Evolutionary conservation across 2,329 filamentous ascomycete species (phyloP).

Genomic region (Aspergillus pseudoviridinutans): DNA sequence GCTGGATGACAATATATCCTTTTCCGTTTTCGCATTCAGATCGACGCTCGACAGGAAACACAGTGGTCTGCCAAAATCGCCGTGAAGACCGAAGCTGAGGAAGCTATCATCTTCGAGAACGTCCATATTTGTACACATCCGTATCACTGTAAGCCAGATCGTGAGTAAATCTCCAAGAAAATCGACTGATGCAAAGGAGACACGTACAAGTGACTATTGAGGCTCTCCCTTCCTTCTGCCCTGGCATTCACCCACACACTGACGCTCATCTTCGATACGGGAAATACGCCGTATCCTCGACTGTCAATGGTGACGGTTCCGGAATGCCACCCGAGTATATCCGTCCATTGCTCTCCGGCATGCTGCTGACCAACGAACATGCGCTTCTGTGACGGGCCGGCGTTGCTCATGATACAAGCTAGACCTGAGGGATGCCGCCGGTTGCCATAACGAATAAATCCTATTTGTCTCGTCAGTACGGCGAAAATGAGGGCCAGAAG

Average conservation of each 20-base stretch:
- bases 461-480: conserved; percentile 21
- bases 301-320: conserved; percentile 56
- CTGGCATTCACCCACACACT: conserved; percentile 59
- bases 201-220: conserved; percentile 42
- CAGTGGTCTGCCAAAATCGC: too few relatives aligned
- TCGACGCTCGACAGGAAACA: not conserved
- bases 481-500: not conserved
- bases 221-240: conserved; percentile 49
- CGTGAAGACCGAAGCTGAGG: conserved; percentile 15
- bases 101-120: conserved; percentile 23
- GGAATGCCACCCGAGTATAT: conserved; percentile 55
- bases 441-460: conserved; percentile 52
- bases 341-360: conserved; percentile 60
- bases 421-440: conserved; percentile 48
- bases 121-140: conserved; percentile 7
- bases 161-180: not conserved
- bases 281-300: conserved; percentile 58
- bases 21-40: not conserved
- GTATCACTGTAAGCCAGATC: conserved; percentile 6
- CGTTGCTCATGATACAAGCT: conserved; percentile 56
- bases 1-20: not conserved
- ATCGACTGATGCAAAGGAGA: not conserved
- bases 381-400: conserved; percentile 46
- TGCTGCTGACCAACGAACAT: conserved; percentile 61
- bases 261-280: conserved; percentile 51